Conservation (phyloP, 2,329 filamentous ascomycete genomes). For the Colletotrichum sp. region DNA sequence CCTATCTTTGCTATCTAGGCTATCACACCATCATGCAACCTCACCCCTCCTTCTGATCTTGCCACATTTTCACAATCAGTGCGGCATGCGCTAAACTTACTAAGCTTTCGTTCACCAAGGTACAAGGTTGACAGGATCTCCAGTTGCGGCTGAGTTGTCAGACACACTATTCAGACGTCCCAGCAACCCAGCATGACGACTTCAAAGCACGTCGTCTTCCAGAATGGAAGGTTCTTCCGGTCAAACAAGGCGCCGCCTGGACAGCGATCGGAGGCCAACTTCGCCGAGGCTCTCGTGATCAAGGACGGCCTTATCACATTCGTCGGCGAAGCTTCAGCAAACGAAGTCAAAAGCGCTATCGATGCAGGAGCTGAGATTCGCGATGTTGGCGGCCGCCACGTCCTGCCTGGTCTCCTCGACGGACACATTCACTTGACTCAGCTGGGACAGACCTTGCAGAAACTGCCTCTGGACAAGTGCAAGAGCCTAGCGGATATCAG, state of each 20-base stretch:
- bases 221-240: slow-evolving; percentile 17
- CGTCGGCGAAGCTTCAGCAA: slow-evolving; percentile 34
- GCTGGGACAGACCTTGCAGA: slow-evolving; percentile 58
- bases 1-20: slow-evolving; percentile 7
- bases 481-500: slow-evolving; percentile 54
- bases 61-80: neutral
- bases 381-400: slow-evolving; percentile 38
- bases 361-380: slow-evolving; percentile 20
- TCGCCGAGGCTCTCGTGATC: slow-evolving; percentile 38
- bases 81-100: neutral
- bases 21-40: neutral
- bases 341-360: slow-evolving; percentile 24
- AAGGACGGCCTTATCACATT: slow-evolving; percentile 37
- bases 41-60: neutral
- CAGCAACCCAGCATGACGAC: neutral
- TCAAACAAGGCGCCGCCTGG: slow-evolving; percentile 2
- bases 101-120: neutral
- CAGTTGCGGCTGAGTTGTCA: neutral
- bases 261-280: slow-evolving; percentile 25
- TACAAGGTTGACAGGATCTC: neutral
- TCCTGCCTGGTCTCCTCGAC: slow-evolving; percentile 62
- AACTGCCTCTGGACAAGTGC: slow-evolving; percentile 52
- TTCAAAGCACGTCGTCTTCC: slow-evolving; percentile 3
- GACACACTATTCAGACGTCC: neutral
- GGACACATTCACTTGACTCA: slow-evolving; percentile 63